Evolutionary conservation across 2,329 filamentous ascomycete species (phyloP).

Genomic region (Fusarium xylarioides): DNA sequence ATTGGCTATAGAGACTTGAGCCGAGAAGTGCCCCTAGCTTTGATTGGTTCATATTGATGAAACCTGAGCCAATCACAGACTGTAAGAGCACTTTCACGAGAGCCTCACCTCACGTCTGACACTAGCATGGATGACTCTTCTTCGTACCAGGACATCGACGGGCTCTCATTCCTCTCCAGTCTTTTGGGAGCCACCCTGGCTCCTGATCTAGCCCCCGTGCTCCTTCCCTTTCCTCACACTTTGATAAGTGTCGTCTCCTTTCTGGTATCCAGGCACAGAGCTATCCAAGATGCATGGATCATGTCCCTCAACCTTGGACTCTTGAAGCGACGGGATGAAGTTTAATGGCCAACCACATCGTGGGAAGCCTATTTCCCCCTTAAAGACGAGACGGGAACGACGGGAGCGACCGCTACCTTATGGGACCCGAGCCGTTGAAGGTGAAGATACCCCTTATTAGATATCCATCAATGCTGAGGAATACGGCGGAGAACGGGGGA

Average conservation of each 20-base stretch:
- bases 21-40: constrained; percentile 8
- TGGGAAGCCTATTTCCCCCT: constrained; percentile 35
- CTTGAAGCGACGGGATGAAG: constrained; percentile 20
- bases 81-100: constrained; percentile 44
- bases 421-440: constrained; percentile 39
- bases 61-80: constrained; percentile 43
- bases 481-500: constrained; percentile 20
- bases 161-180: constrained; percentile 36
- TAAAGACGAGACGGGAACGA: constrained; percentile 38
- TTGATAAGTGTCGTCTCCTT: constrained; percentile 36
- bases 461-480: constrained; percentile 8
- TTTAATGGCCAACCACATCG: constrained; percentile 44
- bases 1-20: constrained; percentile 18
- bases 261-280: constrained; percentile 17
- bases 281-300: constrained; percentile 34
- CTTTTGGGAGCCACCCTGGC: constrained; percentile 29
- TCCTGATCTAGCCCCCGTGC: constrained; percentile 28
- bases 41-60: constrained; percentile 15
- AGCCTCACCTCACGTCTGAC: constrained; percentile 48
- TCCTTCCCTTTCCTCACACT: constrained; percentile 20
- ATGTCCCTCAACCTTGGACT: constrained; percentile 34
- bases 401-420: constrained; percentile 42
- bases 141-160: constrained; percentile 37
- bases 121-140: constrained; percentile 44
- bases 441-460: constrained; percentile 31